Percentiles rank a stretch among this genome's conserved stretches.
Evolutionary conservation across 2,329 filamentous ascomycete species (phyloP).

Genomic region (Botryotinia calthae): DNA sequence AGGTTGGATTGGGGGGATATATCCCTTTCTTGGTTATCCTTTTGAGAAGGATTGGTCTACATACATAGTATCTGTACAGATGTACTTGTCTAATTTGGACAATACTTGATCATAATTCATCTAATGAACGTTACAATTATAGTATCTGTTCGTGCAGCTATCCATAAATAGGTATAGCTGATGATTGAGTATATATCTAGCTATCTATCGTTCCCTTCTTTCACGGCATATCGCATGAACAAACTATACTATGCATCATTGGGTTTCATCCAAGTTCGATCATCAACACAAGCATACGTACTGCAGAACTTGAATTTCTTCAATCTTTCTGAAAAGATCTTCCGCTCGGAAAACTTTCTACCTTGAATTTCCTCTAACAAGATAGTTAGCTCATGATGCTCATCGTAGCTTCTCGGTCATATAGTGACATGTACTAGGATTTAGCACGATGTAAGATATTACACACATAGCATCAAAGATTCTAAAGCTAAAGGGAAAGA

Average conservation of each 20-base stretch:
- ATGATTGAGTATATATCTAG: background rate
- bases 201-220: background rate
- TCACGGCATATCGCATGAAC: background rate
- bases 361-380: background rate
- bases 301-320: background rate
- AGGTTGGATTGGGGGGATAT: background rate
- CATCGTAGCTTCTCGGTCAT: background rate
- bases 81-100: background rate
- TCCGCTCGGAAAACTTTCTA: background rate
- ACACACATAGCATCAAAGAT: background rate
- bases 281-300: background rate
- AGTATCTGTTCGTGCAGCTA: background rate
- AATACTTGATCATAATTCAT: background rate
- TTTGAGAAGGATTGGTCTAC: background rate
- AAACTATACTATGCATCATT: background rate
- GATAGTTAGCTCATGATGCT: background rate
- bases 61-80: background rate
- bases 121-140: background rate
- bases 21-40: background rate
- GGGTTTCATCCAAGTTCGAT: background rate
- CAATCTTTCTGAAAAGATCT: background rate
- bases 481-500: background rate
- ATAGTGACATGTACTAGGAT: background rate
- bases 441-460: background rate
- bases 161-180: background rate